A percentile compares a stretch with the other conserved stretches of the same genome.
Evolutionary conservation across 495 filamentous ascomycete species (phyloP).

Genomic region (Penicillium macrosclerotiorum): DNA sequence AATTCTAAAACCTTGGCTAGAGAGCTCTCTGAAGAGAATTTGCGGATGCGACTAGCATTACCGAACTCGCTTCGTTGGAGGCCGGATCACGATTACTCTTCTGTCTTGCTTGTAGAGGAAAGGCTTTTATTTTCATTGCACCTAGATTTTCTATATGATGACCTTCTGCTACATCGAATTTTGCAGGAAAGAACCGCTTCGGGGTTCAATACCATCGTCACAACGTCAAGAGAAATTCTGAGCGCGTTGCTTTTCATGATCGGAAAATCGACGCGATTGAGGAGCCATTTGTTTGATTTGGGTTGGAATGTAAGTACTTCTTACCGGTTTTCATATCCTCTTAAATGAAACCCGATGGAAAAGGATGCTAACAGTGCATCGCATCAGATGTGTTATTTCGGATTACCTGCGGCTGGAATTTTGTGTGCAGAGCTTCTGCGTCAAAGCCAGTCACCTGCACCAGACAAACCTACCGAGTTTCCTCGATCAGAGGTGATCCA

Average conservation of each 20-base stretch:
- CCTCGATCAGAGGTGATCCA: constrained; percentile 59
- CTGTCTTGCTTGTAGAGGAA: constrained; percentile 3
- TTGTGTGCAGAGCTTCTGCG: constrained; percentile 54
- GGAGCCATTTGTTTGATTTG: not conserved
- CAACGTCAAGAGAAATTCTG: constrained; percentile 48
- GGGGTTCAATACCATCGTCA: constrained; percentile 41
- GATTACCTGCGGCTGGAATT: constrained; percentile 53
- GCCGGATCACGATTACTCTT: not conserved
- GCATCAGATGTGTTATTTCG: constrained; percentile 22
- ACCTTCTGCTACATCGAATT: constrained; percentile 53
- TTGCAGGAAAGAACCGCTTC: constrained; percentile 42
- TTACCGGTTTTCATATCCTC: not conserved
- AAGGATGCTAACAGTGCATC: not conserved
- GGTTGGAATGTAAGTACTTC: constrained; percentile 1
- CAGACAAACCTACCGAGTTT: constrained; percentile 9
- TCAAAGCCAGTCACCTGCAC: constrained; percentile 4
- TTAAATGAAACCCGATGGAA: not conserved
- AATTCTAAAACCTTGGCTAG: constrained; percentile 8
- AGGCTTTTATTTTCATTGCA: constrained; percentile 21
- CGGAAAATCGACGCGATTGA: not conserved
- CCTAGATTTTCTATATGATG: constrained; percentile 48
- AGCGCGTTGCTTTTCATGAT: constrained; percentile 32
- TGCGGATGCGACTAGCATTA: constrained; percentile 5
- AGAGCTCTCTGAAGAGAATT: constrained; percentile 9
- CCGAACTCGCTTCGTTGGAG: constrained; percentile 24